Conservation (phyloP, 2,329 filamentous ascomycete genomes). For the Pyrenophora graminea region DNA sequence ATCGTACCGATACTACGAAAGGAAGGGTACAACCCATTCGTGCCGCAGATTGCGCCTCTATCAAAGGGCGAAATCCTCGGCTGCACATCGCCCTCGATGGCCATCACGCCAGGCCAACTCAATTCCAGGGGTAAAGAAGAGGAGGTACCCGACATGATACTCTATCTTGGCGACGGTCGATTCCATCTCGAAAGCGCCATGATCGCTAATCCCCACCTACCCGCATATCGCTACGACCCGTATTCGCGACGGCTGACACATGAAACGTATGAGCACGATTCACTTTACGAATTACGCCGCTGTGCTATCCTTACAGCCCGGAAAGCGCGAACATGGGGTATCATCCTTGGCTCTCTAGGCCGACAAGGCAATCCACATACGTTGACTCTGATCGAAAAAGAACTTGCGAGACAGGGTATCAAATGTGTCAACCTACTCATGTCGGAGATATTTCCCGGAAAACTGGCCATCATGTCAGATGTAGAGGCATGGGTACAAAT, state of each 20-base stretch:
- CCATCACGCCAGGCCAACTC: slow-evolving; percentile 40
- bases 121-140: slow-evolving; percentile 54
- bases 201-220: slow-evolving; percentile 92
- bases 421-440: slow-evolving; percentile 84
- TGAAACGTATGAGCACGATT: slow-evolving; percentile 88
- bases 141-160: slow-evolving; percentile 66
- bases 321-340: slow-evolving; percentile 83
- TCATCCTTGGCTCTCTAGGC: slow-evolving; percentile 90
- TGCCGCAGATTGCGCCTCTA: slow-evolving; percentile 90
- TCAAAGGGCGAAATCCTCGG: slow-evolving; percentile 95
- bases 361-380: slow-evolving; percentile 96
- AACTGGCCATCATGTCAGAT: slow-evolving; percentile 87
- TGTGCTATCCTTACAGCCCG: slow-evolving; percentile 77
- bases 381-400: slow-evolving; percentile 80
- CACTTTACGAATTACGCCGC: slow-evolving; percentile 81
- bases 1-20: slow-evolving; percentile 76
- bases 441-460: slow-evolving; percentile 95
- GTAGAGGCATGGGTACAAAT: slow-evolving; percentile 99
- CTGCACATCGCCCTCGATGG: slow-evolving; percentile 78
- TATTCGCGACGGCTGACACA: slow-evolving; percentile 90
- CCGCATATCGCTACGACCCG: slow-evolving; percentile 95
- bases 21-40: slow-evolving; percentile 81
- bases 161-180: slow-evolving; percentile 89
- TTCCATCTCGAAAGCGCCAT: slow-evolving; percentile 98
- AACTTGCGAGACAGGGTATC: slow-evolving; percentile 71